Conservation (phyloP, 2,329 filamentous ascomycete species). For the Harringtonia aguacate region DNA sequence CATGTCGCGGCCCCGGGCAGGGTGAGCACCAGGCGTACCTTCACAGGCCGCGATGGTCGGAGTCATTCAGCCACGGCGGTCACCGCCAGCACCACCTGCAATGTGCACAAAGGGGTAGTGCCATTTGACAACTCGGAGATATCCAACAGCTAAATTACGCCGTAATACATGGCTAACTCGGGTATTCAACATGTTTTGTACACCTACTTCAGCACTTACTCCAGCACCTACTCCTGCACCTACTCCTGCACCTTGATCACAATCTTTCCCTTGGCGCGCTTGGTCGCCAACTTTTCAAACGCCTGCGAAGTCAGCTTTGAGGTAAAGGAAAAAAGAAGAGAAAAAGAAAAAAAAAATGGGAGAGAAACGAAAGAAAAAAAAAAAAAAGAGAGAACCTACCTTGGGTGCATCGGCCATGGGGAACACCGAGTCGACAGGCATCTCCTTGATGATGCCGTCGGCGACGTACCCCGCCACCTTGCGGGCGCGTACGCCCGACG, state of each 20-base stretch:
- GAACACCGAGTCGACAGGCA: conserved; percentile 21
- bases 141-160: no score
- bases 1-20: no score
- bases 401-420: conserved; percentile 17
- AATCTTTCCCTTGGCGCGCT: conserved; percentile 22
- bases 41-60: no score
- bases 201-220: no score
- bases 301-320: conserved; percentile 12
- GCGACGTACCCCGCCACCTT: conserved; percentile 17
- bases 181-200: no score
- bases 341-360: neutral
- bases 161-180: no score
- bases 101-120: no score
- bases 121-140: no score
- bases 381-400: conserved; percentile 12
- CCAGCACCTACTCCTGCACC: no score
- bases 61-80: no score
- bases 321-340: neutral
- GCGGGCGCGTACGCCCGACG: conserved; percentile 16
- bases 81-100: no score
- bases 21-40: no score
- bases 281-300: conserved; percentile 20
- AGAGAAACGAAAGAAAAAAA: neutral
- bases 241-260: conserved; percentile 23
- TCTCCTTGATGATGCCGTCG: conserved; percentile 16